Evolutionary conservation across 805 yeast species (phyloP), one percentile per base, ranked within the genome.

Genomic region (Wickerhamiella occidentalis): DNA sequence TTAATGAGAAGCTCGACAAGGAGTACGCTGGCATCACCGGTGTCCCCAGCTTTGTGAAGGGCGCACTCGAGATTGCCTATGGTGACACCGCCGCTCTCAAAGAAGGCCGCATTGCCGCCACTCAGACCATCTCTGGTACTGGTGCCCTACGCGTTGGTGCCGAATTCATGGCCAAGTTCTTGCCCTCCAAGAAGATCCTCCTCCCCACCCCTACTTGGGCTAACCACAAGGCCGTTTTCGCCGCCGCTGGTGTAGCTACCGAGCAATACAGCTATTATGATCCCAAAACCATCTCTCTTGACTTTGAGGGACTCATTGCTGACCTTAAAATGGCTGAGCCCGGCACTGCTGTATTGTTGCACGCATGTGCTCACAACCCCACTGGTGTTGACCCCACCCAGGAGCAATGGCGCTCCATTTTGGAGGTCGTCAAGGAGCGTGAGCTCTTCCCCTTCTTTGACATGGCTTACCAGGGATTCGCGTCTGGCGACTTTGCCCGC

Each of bases 321-420:
- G 68, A 85, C 40, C 80, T 90, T 55, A 70, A 75, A 43, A 51
- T 64, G 18, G 55, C 52, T 21, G 81, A 82, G 49, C 63, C 65
- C 6, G 94, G 94, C 45, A 85, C 95, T 7, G 70, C 86, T 41
- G 79, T 90, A 58, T 66, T 90, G 51, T 72, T 90, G 52, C 98
- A 90, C 64, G 87, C 97, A 3, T 88, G 96, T 66, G 97, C 97
- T 29, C 98, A 90, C 68, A 90, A 90, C 66, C 97, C 98, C 52
- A 90, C 97, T 19, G 98, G 97, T 38, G 78, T 90, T 58, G 98
- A 90, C 65, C 97, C 97, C 51, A 78, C 83, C 2, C 70, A 72
- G 51, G 82, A 75, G 47, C 83, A 90, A 68, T 90, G 98, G 98
- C 65, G 65, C 42, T 58, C 71, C 60, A 80, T 92, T 48, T 72